These are phyloP conservation scores for Fusarium tricinctum DNA, from an alignment of 2,329 filamentous ascomycete genomes.

Conservation along the genomic window DNA sequence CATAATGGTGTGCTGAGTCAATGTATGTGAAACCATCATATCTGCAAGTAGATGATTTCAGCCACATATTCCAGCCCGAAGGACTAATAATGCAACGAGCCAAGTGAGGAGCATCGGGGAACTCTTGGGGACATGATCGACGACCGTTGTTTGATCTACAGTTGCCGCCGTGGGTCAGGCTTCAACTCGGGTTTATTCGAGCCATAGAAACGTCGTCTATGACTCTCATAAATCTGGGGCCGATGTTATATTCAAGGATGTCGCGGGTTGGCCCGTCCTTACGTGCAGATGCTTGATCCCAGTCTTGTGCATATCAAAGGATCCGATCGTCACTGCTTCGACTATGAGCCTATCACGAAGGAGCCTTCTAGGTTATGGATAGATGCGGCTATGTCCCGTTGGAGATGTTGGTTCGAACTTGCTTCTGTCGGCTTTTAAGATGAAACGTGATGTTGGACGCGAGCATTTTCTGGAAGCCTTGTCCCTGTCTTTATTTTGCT, in stretches of 20 bases:
- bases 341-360: conserved; percentile 31
- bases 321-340: conserved; percentile 20
- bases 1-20: neutral
- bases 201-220: conserved; percentile 5
- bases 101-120: conserved; percentile 1
- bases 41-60: conserved; percentile 15
- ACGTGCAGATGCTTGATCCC: conserved; percentile 9
- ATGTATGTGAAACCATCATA: conserved; percentile 1
- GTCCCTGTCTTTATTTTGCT: conserved; percentile 19
- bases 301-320: conserved; percentile 31
- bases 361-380: conserved; percentile 31
- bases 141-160: conserved; percentile 24
- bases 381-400: conserved; percentile 24
- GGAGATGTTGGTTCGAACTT: conserved; percentile 15
- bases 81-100: conserved; percentile 17
- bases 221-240: conserved; percentile 10
- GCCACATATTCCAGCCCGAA: conserved; percentile 15
- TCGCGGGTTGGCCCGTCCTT: conserved; percentile 35
- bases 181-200: conserved; percentile 12
- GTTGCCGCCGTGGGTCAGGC: conserved; percentile 12
- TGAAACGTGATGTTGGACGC: conserved; percentile 29
- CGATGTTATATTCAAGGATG: conserved; percentile 15
- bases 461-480: conserved; percentile 26
- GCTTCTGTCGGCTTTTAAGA: conserved; percentile 11
- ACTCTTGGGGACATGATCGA: conserved; percentile 30